phyloP scores from a whole-genome alignment of 2,329 filamentous ascomycete species.

The Microsporum canis region DNA sequence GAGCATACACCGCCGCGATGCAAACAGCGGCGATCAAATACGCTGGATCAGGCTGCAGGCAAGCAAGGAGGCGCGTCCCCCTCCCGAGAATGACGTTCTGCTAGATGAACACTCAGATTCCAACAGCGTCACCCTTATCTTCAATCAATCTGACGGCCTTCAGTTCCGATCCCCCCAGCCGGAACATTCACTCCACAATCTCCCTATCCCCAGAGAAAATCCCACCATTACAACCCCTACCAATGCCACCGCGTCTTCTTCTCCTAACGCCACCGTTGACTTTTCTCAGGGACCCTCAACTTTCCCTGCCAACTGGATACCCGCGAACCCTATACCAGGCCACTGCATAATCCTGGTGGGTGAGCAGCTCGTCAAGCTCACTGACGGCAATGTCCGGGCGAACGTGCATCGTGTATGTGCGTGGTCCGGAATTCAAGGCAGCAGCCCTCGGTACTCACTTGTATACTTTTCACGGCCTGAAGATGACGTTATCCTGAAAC shows the following conservation, averaged over 20 bases:
- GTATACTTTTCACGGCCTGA: conserved; percentile 13
- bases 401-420: conserved; percentile 12
- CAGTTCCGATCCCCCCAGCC: conserved; percentile 7
- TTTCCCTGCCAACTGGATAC: conserved; percentile 6
- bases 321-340: conserved; percentile 9
- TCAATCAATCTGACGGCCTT: conserved; percentile 9
- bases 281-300: not conserved
- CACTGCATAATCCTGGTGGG: conserved; percentile 12
- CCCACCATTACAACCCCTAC: not conserved
- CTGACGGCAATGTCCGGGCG: conserved; percentile 4
- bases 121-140: conserved; percentile 12
- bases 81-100: conserved; percentile 6
- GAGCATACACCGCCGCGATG: conserved; percentile 8
- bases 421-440: not conserved
- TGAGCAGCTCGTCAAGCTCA: conserved; percentile 9
- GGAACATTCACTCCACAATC: not conserved
- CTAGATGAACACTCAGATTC: conserved; percentile 12
- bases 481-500: conserved; percentile 12
- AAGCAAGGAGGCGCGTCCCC: not conserved
- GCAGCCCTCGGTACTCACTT: conserved; percentile 6
- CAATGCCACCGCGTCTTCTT: not conserved
- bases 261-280: not conserved
- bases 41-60: conserved; percentile 13
- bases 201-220: not conserved
- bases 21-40: conserved; percentile 10